Conservation (phyloP, 2,329 filamentous ascomycete species). For the Thelonectria olida region DNA sequence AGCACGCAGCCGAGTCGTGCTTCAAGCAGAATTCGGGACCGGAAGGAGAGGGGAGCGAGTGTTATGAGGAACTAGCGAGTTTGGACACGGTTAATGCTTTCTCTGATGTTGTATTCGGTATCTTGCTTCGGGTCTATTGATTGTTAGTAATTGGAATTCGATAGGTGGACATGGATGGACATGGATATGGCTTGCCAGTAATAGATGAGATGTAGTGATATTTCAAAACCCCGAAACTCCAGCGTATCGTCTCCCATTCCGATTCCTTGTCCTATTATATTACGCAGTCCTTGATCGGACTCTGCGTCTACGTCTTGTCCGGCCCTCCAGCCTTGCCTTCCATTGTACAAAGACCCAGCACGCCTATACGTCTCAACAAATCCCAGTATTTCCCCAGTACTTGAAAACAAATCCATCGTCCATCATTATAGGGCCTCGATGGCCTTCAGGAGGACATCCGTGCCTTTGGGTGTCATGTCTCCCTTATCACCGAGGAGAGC, state of each 20-base stretch:
- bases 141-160: background rate
- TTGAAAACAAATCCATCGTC: background rate
- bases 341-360: conserved; percentile 27
- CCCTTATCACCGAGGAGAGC: conserved; percentile 73
- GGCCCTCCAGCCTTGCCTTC: background rate
- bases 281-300: too few relatives aligned
- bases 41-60: background rate
- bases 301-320: background rate
- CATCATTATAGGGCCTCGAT: conserved; percentile 63
- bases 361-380: conserved; percentile 12
- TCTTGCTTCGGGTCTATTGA: background rate
- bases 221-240: conserved; percentile 3
- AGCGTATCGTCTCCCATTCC: background rate
- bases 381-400: background rate
- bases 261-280: too few relatives aligned
- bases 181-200: background rate
- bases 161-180: background rate
- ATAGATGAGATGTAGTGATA: background rate
- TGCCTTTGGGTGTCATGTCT: conserved; percentile 58
- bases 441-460: conserved; percentile 68
- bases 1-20: conserved; percentile 16
- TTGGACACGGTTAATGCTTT: background rate
- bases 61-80: background rate
- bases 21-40: conserved; percentile 17
- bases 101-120: background rate